Evolutionary conservation across 2,329 filamentous ascomycete species (phyloP), one percentile per base, ranked within the genome.

Genomic region (Diaporthe sp.): DNA sequence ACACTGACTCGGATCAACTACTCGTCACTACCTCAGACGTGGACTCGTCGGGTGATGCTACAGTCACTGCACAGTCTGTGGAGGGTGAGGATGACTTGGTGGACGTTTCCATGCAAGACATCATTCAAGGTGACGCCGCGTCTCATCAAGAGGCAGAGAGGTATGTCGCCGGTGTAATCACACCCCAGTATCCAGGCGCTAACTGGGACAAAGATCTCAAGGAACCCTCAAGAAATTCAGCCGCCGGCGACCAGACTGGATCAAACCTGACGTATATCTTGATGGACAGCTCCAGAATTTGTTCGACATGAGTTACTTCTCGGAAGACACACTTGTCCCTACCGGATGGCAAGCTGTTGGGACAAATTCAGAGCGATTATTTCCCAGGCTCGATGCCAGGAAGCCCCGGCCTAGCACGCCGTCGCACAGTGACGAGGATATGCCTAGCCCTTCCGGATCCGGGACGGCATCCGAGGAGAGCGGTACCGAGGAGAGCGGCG

Each of bases 41-140:
- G 4, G 91, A 94, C 77, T 93, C 92, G 5, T 92, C 92, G 5
- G 90, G 90, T 13, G 94, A 94, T 78, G 88, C 90, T 31, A 39
- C 53, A 81, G 89, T 98, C 62, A 90, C 93, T 75, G 93, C 95
- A 60, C 90, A 91, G 39, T 98, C 96, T 4, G 90, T 98, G 2
- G 93, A 96, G 82, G 94, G 95, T 13, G 96, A 98, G 82, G 96
- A 98, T 77, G 95, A 95, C 77, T 91, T 98, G 80, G 94, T 98
- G 8, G 94, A 98, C 81, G 92, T 99, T 22, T 94, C 94, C 0
- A 96, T 98, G 93, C 92, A 92, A 72, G 93, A 95, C 79, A 86
- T 86, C 17, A 19, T 57, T 22, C 86, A 88, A 75, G 78, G 79
- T 34, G 82, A 53, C 7, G n/a, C n/a, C 9, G 31, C 65, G 9